Evolutionary conservation across 441 rosid species (phyloP), one percentile per base, ranked within the genome.

Genomic region (Erysimum pusillum): DNA sequence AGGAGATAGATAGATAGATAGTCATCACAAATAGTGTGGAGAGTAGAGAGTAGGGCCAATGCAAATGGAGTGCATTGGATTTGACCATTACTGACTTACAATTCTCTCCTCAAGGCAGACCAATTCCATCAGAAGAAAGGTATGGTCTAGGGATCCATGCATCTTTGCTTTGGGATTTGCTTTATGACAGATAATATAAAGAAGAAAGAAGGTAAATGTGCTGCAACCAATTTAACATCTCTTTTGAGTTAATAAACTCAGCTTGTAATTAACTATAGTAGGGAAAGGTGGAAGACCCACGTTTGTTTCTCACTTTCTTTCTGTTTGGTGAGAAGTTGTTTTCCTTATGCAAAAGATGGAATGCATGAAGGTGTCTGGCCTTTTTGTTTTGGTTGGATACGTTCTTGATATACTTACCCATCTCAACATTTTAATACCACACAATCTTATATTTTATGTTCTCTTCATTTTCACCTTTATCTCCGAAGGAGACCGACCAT

Each of bases 291-390:
- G 67, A 58, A 67, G 56, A 67, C 38, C 63, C 63, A 60, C 79
- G 59, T 74, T 65, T 56, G 71, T 75, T 20, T 67, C 20, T 60
- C 56, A 60, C 69, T 76, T 76, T 69, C 22, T 22, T 18, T 32
- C 9, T 51, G 75, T 67, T 59, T 75, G 68, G 79, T 76, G 69
- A 69, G 49, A 69, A 32, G 56, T 76, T 67, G 74, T 52, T 76
- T 76, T 62, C 64, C 41, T 61, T 62, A 9, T 76, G 79, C 48
- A 44, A 69, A 69, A 68, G 56, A 68, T 61, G 56, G 35, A 60
- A 61, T 68, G 79, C 79, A 76, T 76, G 79, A 52, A 68, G 39
- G 75, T 69, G 58, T 63, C 58, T 20, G 3, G 1, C 63, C 35
- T 32, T 44, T 52, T 58, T 7, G 4, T 7, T 36, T 63, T 63